Evolutionary conservation across 2,329 filamentous ascomycete genomes (phyloP), one percentile per base, ranked within the genome.

Genomic region (Xylariales sp.): DNA sequence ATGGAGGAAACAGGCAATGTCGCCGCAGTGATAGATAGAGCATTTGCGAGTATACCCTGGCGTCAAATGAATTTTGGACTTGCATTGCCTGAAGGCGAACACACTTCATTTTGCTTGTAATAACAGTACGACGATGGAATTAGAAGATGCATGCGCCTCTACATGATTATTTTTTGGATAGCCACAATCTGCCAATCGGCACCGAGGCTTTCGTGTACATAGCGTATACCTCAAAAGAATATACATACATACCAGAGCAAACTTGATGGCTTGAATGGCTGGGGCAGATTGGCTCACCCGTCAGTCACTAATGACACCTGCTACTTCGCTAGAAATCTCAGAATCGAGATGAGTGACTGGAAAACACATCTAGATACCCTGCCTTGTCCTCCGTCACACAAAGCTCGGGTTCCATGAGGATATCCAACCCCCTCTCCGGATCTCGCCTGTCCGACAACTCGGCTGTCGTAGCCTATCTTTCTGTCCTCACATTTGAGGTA

Each of bases 301-400:
- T 43, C 40, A 45, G 46, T 44, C 33, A 38, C 37, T 24, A 21
- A 16, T 11, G 16, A 4, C 33, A 20, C 37, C 44, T 48, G 32
- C 24, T 28, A 31, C 29, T 41, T 44, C 42, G 46, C 44, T 48
- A 43, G 44, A 32, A 40, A 25, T 23, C 39, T 36, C n/a, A 40
- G 40, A 27, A 37, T 24, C 23, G 33, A n/a, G 34, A 17, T 35
- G 33, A 37, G 42, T 51, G 52, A 51, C 47, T 51, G 49, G 51
- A 38, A 47, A 25, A n/a, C n/a, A n/a, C n/a, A n/a, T n/a, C n/a
- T n/a, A n/a, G n/a, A n/a, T n/a, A n/a, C 42, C 42, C 40, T 46
- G 42, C 46, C 41, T 46, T 39, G 46, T 53, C 29, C 38, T 31
- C 20, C 30, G 56, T 58, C 49, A 44, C 54, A 58, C 55, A 40